phyloP scores from a whole-genome alignment of 139 green algal genomes.

The Micromonas pusilla region DNA sequence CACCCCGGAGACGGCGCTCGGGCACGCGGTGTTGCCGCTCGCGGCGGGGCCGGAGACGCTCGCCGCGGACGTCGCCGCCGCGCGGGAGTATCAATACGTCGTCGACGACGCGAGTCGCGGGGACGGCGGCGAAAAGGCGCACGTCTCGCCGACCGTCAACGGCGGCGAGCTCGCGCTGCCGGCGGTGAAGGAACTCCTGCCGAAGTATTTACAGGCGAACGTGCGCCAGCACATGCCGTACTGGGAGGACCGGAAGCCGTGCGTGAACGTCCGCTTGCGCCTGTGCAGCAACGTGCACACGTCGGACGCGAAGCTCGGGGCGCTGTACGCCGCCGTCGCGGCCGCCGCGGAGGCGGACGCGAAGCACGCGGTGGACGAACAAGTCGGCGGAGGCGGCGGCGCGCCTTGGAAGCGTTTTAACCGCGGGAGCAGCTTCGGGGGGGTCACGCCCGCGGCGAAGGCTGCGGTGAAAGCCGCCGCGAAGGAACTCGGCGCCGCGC shows the following conservation, averaged over 20 bases:
- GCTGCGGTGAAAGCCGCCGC: not conserved
- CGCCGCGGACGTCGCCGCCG: conserved; percentile 1
- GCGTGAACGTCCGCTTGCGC: conserved; percentile 13
- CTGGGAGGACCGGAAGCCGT: conserved; percentile 11
- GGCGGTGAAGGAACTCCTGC: conserved; percentile 5
- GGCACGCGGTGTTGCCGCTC: conserved; percentile 4
- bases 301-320: not conserved
- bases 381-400: too few species aligned
- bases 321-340: not conserved
- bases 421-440: not conserved
- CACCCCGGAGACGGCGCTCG: not conserved
- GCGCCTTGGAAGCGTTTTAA: too few species aligned
- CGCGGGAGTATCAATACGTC: not conserved
- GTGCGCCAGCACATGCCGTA: conserved; percentile 18
- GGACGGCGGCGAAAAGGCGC: too few species aligned
- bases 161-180: not conserved
- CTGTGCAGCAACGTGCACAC: conserved; percentile 1
- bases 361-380: not conserved
- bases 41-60: not conserved
- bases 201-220: conserved; percentile 21
- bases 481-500: not conserved
- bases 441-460: too few species aligned
- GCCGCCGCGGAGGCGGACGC: not conserved
- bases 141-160: not conserved
- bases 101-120: too few species aligned